phyloP scores from a whole-genome alignment of 768 basidiomycete genomes.

The Cyathus striatus region DNA sequence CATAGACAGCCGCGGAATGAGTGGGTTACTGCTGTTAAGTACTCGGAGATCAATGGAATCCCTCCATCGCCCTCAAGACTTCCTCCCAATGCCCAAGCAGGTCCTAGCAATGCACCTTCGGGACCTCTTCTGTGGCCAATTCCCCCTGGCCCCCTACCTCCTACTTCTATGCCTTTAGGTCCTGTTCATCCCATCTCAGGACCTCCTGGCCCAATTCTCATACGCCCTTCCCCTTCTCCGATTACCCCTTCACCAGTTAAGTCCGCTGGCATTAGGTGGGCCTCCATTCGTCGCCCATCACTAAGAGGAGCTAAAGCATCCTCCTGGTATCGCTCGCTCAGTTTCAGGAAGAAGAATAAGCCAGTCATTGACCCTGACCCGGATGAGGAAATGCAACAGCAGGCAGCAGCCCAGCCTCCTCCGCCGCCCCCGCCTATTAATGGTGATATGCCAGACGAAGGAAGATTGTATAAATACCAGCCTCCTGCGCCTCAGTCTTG shows the following conservation, averaged over 20 bases:
- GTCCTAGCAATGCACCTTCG: not conserved
- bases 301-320: constrained; percentile 26
- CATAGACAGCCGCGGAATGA: constrained; percentile 1
- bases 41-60: constrained; percentile 18
- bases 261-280: constrained; percentile 17
- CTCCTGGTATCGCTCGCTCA: constrained; percentile 36
- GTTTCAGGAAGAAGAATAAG: constrained; percentile 26
- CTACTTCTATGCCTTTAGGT: no score
- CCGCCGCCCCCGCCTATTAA: not conserved
- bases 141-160: not conserved
- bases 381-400: constrained; percentile 21
- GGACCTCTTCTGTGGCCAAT: not conserved
- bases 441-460: constrained; percentile 4
- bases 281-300: constrained; percentile 14
- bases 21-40: constrained; percentile 34
- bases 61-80: not conserved
- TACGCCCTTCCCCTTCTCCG: constrained; percentile 6
- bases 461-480: constrained; percentile 12
- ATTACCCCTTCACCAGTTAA: constrained; percentile 9
- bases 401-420: no score
- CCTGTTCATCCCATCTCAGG: no score
- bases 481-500: constrained; percentile 17
- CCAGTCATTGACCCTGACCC: constrained; percentile 28
- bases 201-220: no score
- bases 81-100: constrained; percentile 3